Evolutionary conservation across 495 filamentous ascomycete genomes (phyloP), one percentile per base, ranked within the genome.

Genomic region (Penicillium silybi): DNA sequence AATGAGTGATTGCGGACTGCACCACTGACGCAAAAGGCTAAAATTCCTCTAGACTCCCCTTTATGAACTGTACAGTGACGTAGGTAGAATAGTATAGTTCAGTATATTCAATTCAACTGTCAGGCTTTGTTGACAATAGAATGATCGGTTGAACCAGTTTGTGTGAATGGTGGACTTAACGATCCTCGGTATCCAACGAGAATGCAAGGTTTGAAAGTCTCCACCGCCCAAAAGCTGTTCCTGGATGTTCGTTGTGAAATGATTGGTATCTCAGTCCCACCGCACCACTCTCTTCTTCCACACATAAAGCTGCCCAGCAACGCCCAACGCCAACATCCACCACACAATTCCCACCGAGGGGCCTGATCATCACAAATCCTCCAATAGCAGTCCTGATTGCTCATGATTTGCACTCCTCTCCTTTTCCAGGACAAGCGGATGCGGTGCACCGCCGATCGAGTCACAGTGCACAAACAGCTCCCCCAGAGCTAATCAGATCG

Each of bases 401-500:
- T 13, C 29, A 32, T n/a, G 29, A 32, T 3, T 10, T 32, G 1
- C 29, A 13, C 29, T 11, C 8, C 29, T 32, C 29, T 32, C 10
- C 29, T 2, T 8, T 32, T 10, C 29, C 29, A 10, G 9, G 29
- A 18, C 38, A 11, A 50, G 23, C 27, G 39, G 17, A 27, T 35
- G 34, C 23, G 42, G 46, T 52, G 41, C 23, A 37, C 49, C 41
- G 16, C 56, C 47, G 51, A 59, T 55, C 52, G 48, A 58, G 35
- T 55, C 45, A 47, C 44, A 56, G 16, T 51, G 48, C 50, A 46
- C 41, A 41, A 46, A 29, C 27, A 15, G 18, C 20, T 43, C 35
- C 41, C 46, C 39, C 52, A 1, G 29, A 32, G 48, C 53, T 53
- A 60, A 60, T 54, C 44, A 57, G 22, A 44, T 57, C 34, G 18